phyloP scores from a whole-genome alignment of 768 basidiomycete genomes.

The Termitomyces sp. region DNA sequence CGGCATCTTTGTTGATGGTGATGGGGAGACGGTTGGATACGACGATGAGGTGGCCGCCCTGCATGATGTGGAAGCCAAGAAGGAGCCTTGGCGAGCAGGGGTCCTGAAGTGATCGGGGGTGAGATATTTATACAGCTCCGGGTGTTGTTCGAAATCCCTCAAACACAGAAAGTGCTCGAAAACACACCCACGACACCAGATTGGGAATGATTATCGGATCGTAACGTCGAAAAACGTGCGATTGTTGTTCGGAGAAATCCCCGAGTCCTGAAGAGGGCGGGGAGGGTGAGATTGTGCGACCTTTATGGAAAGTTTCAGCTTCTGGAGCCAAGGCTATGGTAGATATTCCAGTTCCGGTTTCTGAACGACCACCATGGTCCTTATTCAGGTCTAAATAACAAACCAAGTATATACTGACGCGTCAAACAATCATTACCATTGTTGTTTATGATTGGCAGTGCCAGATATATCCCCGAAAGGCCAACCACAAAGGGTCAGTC shows the following conservation, averaged over 20 bases:
- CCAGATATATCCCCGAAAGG: conserved; percentile 9
- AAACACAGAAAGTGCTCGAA: conserved; percentile 11
- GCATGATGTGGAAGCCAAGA: conserved; percentile 33
- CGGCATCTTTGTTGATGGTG: conserved; percentile 90
- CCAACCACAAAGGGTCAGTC: neutral
- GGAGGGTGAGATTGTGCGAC: neutral
- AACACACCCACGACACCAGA: conserved; percentile 23
- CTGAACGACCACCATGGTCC: neutral
- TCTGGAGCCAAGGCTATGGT: neutral
- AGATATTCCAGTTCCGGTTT: neutral
- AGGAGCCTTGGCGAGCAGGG: conserved; percentile 15
- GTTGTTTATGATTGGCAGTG: conserved; percentile 1
- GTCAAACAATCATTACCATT: neutral
- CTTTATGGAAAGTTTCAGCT: neutral
- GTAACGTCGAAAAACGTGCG: conserved; percentile 23
- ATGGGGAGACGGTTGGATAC: conserved; percentile 94
- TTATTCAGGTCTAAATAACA: neutral
- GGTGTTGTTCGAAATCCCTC: neutral
- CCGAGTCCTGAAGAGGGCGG: neutral
- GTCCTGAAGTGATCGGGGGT: conserved; percentile 16
- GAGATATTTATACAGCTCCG: conserved; percentile 10
- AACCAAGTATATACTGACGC: neutral
- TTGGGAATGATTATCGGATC: conserved; percentile 28
- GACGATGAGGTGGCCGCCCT: conserved; percentile 78
- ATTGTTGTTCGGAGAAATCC: conserved; percentile 11